Evolutionary conservation across 495 filamentous ascomycete species (phyloP).

Genomic region (Aspergillus haitiensis): DNA sequence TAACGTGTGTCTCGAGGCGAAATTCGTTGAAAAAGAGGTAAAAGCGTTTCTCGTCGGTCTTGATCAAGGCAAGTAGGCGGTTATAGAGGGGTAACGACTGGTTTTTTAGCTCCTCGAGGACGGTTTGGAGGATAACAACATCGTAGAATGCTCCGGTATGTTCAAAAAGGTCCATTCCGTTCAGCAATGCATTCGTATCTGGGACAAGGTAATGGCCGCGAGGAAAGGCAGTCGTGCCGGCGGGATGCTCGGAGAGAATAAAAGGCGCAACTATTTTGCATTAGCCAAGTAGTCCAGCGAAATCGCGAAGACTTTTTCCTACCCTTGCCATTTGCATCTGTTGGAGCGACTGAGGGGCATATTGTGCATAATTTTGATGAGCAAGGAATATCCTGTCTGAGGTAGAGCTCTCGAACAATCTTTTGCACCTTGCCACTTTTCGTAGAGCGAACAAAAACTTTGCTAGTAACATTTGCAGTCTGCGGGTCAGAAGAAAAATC

Average conservation of each 20-base stretch:
- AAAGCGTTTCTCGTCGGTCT: slow-evolving; percentile 92
- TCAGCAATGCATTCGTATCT: slow-evolving; percentile 94
- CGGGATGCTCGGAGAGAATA: slow-evolving; percentile 82
- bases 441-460: slow-evolving; percentile 89
- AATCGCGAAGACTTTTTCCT: slow-evolving; percentile 18
- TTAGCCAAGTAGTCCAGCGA: slow-evolving; percentile 29
- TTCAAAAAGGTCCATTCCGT: slow-evolving; percentile 95
- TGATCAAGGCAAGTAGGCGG: slow-evolving; percentile 82
- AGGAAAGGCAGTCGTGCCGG: slow-evolving; percentile 75
- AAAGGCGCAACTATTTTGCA: slow-evolving; percentile 65
- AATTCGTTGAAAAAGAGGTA: slow-evolving; percentile 99
- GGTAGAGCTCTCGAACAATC: slow-evolving; percentile 93
- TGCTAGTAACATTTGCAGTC: slow-evolving; percentile 80
- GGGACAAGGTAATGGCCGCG: slow-evolving; percentile 93
- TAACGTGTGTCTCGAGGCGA: slow-evolving; percentile 83
- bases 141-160: slow-evolving; percentile 89
- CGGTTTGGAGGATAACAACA: slow-evolving; percentile 90
- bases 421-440: slow-evolving; percentile 97
- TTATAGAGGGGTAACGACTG: slow-evolving; percentile 94
- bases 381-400: slow-evolving; percentile 95
- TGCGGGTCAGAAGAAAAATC: slow-evolving; percentile 65
- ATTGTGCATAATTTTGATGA: slow-evolving; percentile 82
- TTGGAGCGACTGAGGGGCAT: slow-evolving; percentile 69
- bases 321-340: slow-evolving; percentile 77
- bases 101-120: slow-evolving; percentile 93